These are phyloP conservation scores for Diplodia sapinea DNA, from an alignment of 2,329 filamentous ascomycete genomes.

Conservation along the genomic window DNA sequence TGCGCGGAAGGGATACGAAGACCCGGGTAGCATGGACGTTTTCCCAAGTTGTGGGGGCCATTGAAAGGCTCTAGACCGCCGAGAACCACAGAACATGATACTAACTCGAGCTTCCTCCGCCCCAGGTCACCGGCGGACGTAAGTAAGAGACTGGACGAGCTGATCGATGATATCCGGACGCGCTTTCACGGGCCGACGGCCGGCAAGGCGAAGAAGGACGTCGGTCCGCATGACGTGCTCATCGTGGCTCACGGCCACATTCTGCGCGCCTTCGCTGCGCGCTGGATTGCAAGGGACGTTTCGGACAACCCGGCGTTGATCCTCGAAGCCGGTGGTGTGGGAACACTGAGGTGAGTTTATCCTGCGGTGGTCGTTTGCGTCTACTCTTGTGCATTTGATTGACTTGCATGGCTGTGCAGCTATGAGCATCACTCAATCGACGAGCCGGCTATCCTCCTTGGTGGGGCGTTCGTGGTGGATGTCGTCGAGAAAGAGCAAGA, in stretches of 20 bases:
- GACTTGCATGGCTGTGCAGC: slow-evolving; percentile 35
- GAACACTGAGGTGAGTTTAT: slow-evolving; percentile 52
- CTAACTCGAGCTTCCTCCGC: background rate
- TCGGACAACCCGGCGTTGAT: slow-evolving; percentile 78
- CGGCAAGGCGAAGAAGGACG: slow-evolving; percentile 50
- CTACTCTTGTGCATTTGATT: background rate
- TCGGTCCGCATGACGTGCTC: slow-evolving; percentile 67
- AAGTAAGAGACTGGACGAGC: slow-evolving; percentile 70
- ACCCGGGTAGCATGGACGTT: no score
- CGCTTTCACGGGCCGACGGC: slow-evolving; percentile 50
- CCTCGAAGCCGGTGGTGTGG: slow-evolving; percentile 69
- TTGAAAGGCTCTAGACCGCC: background rate
- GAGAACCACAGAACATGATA: slow-evolving; percentile 59
- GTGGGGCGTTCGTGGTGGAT: slow-evolving; percentile 58
- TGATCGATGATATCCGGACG: slow-evolving; percentile 78
- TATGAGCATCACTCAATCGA: slow-evolving; percentile 58
- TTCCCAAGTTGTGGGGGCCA: background rate
- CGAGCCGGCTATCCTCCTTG: slow-evolving; percentile 59
- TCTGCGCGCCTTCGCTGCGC: slow-evolving; percentile 82
- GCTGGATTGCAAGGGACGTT: slow-evolving; percentile 78
- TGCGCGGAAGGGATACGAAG: background rate
- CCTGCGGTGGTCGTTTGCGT: background rate
- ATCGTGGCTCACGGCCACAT: slow-evolving; percentile 92
- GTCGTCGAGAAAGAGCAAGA: slow-evolving; percentile 51
- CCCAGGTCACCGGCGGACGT: slow-evolving; percentile 66